Evolutionary conservation across 78 protist species (phyloP).

Genomic region (Dictyostelium discoideum): DNA sequence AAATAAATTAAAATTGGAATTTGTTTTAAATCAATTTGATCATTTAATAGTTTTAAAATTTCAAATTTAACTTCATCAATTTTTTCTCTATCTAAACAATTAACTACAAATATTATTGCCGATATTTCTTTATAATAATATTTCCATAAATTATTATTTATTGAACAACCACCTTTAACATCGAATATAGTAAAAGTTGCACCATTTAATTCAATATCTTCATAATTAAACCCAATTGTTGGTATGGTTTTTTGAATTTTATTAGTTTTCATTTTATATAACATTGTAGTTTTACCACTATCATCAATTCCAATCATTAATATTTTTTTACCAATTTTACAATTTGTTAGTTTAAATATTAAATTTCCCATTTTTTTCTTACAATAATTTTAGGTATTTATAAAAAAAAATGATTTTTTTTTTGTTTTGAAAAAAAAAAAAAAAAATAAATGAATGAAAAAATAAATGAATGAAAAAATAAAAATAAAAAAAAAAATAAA

Average conservation of each 20-base stretch:
- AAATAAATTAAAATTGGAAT: neutral
- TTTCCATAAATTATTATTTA: neutral
- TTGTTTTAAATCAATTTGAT: neutral
- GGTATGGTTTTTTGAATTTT: neutral
- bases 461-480: too few relatives aligned
- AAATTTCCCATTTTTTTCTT: neutral
- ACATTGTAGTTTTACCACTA: neutral
- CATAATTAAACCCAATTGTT: neutral
- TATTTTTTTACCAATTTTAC: neutral
- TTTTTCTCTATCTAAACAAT: neutral
- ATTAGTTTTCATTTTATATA: neutral
- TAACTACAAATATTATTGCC: neutral
- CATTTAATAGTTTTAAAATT: too few relatives aligned
- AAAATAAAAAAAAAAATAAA: too few relatives aligned
- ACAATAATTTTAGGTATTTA: too few relatives aligned
- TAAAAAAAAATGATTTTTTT: too few relatives aligned
- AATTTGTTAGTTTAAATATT: neutral
- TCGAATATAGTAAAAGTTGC: neutral
- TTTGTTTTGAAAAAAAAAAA: too few relatives aligned
- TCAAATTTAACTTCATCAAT: neutral
- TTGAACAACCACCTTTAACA: neutral
- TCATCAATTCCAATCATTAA: neutral
- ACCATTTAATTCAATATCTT: neutral
- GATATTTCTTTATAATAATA: neutral
- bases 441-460: too few relatives aligned